Base-by-base conservation (phyloP, 2,329 filamentous ascomycete species). In the Trichoderma sp. region DNA sequence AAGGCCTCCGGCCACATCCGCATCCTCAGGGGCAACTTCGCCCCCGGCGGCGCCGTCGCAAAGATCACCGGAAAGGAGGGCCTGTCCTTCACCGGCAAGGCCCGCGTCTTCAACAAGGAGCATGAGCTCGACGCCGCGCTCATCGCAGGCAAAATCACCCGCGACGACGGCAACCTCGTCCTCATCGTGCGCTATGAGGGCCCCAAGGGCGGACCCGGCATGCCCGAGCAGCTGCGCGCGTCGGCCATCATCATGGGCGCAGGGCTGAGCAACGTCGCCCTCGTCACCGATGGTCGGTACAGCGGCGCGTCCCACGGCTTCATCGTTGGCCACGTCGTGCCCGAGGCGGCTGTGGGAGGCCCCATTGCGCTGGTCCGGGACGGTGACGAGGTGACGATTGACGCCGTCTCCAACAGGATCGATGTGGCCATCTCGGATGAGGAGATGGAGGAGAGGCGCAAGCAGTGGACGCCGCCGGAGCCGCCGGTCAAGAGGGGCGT, bases 31-130 rank as follows among this genome's bases (percentile, higher is more conserved):
- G 93, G 93, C 45, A 92, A 92, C 66, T 85, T 97, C 43, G 92
- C 93, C 0, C 93, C 93, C 2, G 90, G 89, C 10, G 93, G 93
- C 58, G 91, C 91, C 1, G 93, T 97, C 12, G 93, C 92, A 67
- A 97, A 97, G 79, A 97, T 97, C 76, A 97, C 93, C 0, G 93
- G 93, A 56, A 97, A 97, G 80, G 93, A 97, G 78, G 93, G 93
- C n/a, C 84, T 92, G 15, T 82, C 80, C 12, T 97, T 97, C 78
- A 87, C 83, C 14, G 93, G 93, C 66, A 91, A 88, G 74, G 93
- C 93, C 4, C 85, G 87, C 48, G 91, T 93, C 68, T 97, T 93
- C 76, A 84, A 97, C 78, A 34, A 34, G 30, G 30, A 34, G 91
- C 92, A 34, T 69, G 93, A 97, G 78, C 84, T 88, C 71, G 85